Evolutionary conservation across 2,329 filamentous ascomycete species (phyloP).

Genomic region (Ceratocystis lukuohia): DNA sequence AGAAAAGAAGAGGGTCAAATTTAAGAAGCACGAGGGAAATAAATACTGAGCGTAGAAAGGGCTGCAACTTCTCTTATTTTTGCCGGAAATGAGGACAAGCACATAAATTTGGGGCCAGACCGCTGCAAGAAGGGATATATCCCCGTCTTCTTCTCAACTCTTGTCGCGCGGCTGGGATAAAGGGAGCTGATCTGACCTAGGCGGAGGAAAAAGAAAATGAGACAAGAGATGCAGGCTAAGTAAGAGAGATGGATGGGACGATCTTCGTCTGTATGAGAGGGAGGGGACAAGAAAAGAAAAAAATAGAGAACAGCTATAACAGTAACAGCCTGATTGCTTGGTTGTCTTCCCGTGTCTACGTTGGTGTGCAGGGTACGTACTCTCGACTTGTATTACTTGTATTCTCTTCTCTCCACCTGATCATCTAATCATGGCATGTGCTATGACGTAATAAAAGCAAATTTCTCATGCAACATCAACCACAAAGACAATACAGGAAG

Average conservation of each 20-base stretch:
- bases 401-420: too few species aligned
- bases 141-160: neutral
- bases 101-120: neutral
- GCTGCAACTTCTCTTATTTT: neutral
- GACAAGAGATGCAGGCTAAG: too few species aligned
- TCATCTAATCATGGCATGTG: too few species aligned
- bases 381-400: too few species aligned
- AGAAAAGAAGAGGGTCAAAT: neutral
- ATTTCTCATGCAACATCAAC: too few species aligned
- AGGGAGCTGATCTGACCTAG: neutral
- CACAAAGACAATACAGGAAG: too few species aligned
- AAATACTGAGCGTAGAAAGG: neutral
- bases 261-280: neutral
- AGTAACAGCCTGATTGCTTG: too few species aligned
- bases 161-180: neutral
- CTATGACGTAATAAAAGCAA: too few species aligned
- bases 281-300: neutral
- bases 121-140: slow-evolving; percentile 5
- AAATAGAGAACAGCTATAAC: neutral
- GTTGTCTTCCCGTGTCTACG: too few species aligned
- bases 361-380: too few species aligned
- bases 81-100: neutral
- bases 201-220: neutral
- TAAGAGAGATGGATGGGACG: too few species aligned
- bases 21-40: neutral